These are phyloP conservation scores for Lentinula edodes DNA, from an alignment of 768 basidiomycete species.

Conservation along the genomic window DNA sequence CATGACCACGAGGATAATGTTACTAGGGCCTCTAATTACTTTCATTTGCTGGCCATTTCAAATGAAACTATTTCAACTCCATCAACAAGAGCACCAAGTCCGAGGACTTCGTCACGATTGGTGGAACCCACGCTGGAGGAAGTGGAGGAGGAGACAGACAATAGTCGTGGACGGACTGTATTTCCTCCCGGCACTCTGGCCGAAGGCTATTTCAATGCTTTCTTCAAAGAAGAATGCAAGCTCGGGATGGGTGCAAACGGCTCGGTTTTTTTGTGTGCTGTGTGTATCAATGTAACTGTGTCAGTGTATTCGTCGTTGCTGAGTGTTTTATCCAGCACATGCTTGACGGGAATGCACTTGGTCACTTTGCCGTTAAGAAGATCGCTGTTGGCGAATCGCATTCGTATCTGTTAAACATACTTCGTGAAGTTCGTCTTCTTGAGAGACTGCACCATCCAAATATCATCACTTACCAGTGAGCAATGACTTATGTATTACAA, in stretches of 20 bases:
- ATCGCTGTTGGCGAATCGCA: constrained; percentile 92
- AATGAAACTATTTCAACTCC: constrained; percentile 45
- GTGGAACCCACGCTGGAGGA: neutral
- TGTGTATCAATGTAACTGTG: constrained; percentile 22
- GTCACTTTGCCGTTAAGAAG: constrained; percentile 93
- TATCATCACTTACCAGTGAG: constrained; percentile 86
- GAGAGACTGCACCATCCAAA: constrained; percentile 88
- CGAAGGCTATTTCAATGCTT: constrained; percentile 88
- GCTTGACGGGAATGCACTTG: constrained; percentile 73
- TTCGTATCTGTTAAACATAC: constrained; percentile 74
- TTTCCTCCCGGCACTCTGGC: constrained; percentile 77
- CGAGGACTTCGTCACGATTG: neutral
- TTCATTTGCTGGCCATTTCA: constrained; percentile 66
- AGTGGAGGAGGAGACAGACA: constrained; percentile 7
- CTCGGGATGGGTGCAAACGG: constrained; percentile 97
- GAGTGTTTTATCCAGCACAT: neutral
- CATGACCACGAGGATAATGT: neutral
- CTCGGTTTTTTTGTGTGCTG: constrained; percentile 84
- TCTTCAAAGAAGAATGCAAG: constrained; percentile 85
- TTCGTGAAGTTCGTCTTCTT: constrained; percentile 83
- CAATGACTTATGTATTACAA: neutral
- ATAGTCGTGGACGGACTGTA: constrained; percentile 21
- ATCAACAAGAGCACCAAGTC: neutral
- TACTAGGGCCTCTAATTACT: constrained; percentile 51
- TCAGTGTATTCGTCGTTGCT: neutral